phyloP scores from a whole-genome alignment of 1,284 basidiomycete genomes.

The Ustilago loliicola region DNA sequence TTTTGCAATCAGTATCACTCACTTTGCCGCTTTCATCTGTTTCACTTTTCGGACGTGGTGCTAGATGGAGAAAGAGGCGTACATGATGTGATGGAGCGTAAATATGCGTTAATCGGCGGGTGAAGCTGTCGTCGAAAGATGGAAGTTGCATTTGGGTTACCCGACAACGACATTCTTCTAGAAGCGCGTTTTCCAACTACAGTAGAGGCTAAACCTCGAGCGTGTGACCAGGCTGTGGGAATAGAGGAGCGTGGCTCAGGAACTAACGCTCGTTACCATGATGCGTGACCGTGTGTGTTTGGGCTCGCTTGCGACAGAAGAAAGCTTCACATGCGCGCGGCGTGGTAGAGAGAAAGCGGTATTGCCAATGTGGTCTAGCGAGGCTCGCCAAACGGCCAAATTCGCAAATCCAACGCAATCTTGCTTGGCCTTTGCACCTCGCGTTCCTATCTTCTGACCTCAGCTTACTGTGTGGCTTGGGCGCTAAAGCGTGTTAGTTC shows the following conservation, averaged over 20 bases:
- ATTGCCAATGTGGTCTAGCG: conserved; percentile 8
- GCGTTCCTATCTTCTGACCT: conserved; percentile 8
- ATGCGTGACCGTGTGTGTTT: background rate
- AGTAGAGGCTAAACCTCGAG: background rate
- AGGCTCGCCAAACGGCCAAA: conserved; percentile 1
- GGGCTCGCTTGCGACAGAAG: background rate
- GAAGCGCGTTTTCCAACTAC: background rate
- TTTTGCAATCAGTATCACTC: background rate
- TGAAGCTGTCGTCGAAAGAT: background rate
- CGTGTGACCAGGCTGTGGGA: background rate
- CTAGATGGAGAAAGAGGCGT: background rate
- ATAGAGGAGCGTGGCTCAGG: background rate
- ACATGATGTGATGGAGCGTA: background rate
- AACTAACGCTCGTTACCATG: background rate
- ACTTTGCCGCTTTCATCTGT: conserved; percentile 2
- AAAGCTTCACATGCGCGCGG: background rate
- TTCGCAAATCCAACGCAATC: background rate
- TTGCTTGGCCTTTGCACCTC: background rate
- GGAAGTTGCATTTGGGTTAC: background rate
- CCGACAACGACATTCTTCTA: background rate
- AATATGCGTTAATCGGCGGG: background rate
- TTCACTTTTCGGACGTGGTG: background rate
- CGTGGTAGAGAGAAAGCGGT: background rate
- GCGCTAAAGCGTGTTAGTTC: background rate
- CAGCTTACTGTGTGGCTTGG: background rate